Conservation (phyloP, 2,329 filamentous ascomycete genomes). For the Epichloe aotearoae region DNA sequence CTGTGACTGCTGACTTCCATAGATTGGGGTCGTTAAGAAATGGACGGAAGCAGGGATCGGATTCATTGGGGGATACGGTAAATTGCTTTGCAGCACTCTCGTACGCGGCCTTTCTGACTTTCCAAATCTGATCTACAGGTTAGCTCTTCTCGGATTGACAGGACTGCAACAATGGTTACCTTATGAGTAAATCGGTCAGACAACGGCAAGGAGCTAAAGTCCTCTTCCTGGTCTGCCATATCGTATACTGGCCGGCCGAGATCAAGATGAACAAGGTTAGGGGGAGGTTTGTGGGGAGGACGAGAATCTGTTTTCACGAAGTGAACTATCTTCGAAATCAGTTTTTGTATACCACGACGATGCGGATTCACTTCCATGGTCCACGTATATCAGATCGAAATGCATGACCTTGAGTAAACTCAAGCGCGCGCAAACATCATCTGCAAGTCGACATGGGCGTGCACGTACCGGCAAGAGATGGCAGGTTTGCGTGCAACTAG, state of each 20-base stretch:
- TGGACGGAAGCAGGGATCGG: conserved; percentile 71
- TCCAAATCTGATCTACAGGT: conserved; percentile 56
- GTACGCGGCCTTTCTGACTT: conserved; percentile 88
- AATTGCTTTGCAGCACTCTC: conserved; percentile 87
- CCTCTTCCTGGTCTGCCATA: conserved; percentile 77
- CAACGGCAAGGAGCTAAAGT: conserved; percentile 67
- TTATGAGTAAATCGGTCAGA: conserved; percentile 77
- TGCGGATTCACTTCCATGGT: conserved; percentile 13
- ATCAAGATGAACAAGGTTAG: conserved; percentile 9
- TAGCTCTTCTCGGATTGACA: neutral
- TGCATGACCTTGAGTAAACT: neutral
- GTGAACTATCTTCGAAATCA: conserved; percentile 18
- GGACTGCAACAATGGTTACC: conserved; percentile 24
- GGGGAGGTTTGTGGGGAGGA: conserved; percentile 3
- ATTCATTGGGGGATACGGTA: conserved; percentile 70
- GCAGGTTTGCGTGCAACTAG: neutral
- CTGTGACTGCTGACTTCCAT: conserved; percentile 85
- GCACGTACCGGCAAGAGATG: neutral
- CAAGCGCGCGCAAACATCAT: neutral
- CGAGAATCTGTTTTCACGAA: conserved; percentile 8
- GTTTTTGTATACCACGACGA: conserved; percentile 15
- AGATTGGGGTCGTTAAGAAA: conserved; percentile 74
- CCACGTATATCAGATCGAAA: neutral
- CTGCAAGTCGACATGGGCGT: neutral
- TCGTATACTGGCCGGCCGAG: conserved; percentile 11